Evolutionary conservation across 495 filamentous ascomycete genomes (phyloP).

Genomic region (Recurvomyces mirabilis): DNA sequence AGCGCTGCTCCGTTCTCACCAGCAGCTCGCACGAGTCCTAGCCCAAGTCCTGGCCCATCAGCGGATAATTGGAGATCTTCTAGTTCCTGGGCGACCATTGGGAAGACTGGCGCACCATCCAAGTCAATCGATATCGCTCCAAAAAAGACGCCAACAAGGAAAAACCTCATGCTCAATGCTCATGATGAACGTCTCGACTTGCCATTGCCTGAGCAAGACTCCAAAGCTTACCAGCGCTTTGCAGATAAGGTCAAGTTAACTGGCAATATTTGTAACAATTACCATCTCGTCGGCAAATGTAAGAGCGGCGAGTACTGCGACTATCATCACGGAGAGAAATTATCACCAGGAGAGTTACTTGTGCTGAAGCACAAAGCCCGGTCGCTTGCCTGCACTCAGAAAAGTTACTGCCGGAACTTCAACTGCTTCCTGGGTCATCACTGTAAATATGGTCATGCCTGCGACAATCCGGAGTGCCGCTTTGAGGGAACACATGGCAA

Average conservation of each 20-base stretch:
- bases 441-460: constrained; percentile 12
- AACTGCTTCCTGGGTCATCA: constrained; percentile 26
- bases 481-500: constrained; percentile 14
- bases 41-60: constrained; percentile 12
- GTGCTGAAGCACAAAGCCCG: constrained; percentile 27
- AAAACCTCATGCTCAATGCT: constrained; percentile 25
- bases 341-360: constrained; percentile 23
- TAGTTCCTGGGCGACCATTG: constrained; percentile 27
- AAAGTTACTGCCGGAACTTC: constrained; percentile 21
- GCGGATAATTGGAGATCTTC: constrained; percentile 3
- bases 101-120: constrained; percentile 18
- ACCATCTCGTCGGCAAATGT: constrained; percentile 30
- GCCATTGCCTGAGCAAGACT: constrained; percentile 20
- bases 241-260: constrained; percentile 18
- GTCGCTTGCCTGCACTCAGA: constrained; percentile 14
- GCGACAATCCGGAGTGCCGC: constrained; percentile 8
- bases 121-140: constrained; percentile 27
- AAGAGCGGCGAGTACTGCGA: constrained; percentile 22
- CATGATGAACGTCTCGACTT: constrained; percentile 27
- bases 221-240: constrained; percentile 19
- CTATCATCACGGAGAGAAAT: constrained; percentile 26
- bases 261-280: constrained; percentile 30
- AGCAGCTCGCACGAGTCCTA: not conserved
- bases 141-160: constrained; percentile 18
- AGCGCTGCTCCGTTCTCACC: not conserved